Evolutionary conservation across 352 stramenopile genomes (phyloP).

Genomic region (Phytophthora citrophthora): DNA sequence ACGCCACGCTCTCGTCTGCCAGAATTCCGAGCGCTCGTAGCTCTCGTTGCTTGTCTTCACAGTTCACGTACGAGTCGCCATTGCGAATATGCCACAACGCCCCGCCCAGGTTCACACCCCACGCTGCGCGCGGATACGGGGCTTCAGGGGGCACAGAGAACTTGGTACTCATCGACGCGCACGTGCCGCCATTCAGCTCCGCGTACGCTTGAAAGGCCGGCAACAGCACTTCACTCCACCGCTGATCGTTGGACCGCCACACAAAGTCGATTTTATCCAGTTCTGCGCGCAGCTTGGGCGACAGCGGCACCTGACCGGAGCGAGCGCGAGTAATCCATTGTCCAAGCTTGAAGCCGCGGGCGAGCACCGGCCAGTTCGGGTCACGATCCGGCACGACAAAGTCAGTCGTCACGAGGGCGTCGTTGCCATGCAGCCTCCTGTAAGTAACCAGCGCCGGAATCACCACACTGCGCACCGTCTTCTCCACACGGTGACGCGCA

Average conservation of each 20-base stretch:
- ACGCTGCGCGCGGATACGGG: conserved; percentile 64
- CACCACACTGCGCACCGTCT: conserved; percentile 58
- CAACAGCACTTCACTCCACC: conserved; percentile 69
- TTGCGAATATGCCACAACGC: conserved; percentile 88
- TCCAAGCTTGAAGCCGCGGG: conserved; percentile 69
- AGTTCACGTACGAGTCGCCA: conserved; percentile 77
- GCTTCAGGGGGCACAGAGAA: conserved; percentile 67
- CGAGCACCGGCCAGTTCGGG: conserved; percentile 54
- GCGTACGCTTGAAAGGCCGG: conserved; percentile 74
- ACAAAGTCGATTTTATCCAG: conserved; percentile 73
- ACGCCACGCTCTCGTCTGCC: conserved; percentile 26
- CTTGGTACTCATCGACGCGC: conserved; percentile 73
- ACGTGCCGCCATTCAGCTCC: conserved; percentile 54
- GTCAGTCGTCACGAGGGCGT: conserved; percentile 62
- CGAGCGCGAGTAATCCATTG: conserved; percentile 79
- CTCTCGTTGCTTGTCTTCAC: conserved; percentile 68
- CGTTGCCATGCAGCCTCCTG: conserved; percentile 45
- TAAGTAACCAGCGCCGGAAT: conserved; percentile 67
- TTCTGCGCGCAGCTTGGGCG: conserved; percentile 46
- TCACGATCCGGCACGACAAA: conserved; percentile 76
- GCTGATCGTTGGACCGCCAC: conserved; percentile 76
- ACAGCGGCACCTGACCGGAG: conserved; percentile 48
- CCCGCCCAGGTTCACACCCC: conserved; percentile 78
- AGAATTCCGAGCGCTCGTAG: conserved; percentile 64
- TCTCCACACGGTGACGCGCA: conserved; percentile 63